These are phyloP conservation scores for Fagopyrum homotropicum DNA, from an alignment of 148 eudicot genomes.

Conservation along the genomic window DNA sequence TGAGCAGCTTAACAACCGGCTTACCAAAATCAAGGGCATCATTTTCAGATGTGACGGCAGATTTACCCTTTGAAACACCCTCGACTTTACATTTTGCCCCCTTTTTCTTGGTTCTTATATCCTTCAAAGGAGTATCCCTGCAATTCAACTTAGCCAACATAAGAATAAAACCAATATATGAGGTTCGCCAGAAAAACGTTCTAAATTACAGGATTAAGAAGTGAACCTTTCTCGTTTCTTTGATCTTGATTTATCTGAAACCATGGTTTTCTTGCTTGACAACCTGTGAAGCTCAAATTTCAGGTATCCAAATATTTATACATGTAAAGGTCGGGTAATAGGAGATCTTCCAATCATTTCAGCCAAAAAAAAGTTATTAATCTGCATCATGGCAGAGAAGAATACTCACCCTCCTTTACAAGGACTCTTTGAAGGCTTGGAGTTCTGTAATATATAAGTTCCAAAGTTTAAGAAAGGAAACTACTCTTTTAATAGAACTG, in stretches of 20 bases:
- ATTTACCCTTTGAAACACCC: slow-evolving; percentile 25
- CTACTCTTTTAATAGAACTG: slow-evolving; percentile 2
- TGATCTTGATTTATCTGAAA: slow-evolving; percentile 24
- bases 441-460: slow-evolving; percentile 33
- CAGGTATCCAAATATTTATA: not conserved
- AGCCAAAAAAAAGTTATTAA: not conserved
- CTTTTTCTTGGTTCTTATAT: slow-evolving; percentile 53
- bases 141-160: slow-evolving; percentile 16
- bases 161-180: slow-evolving; percentile 8
- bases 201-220: slow-evolving; percentile 5
- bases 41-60: slow-evolving; percentile 25
- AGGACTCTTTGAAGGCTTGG: slow-evolving; percentile 39
- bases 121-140: slow-evolving; percentile 47
- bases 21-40: slow-evolving; percentile 31
- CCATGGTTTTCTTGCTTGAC: slow-evolving; percentile 36
- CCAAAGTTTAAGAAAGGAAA: slow-evolving; percentile 23
- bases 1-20: slow-evolving; percentile 26
- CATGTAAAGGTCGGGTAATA: not conserved
- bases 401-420: slow-evolving; percentile 50
- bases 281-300: slow-evolving; percentile 30
- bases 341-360: not conserved
- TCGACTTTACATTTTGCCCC: slow-evolving; percentile 32
- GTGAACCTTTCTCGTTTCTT: slow-evolving; percentile 38
- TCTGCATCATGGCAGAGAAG: slow-evolving; percentile 30
- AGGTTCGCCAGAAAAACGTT: slow-evolving; percentile 7